Evolutionary conservation across 768 basidiomycete genomes (phyloP).

Genomic region (Psilocybe sp.): DNA sequence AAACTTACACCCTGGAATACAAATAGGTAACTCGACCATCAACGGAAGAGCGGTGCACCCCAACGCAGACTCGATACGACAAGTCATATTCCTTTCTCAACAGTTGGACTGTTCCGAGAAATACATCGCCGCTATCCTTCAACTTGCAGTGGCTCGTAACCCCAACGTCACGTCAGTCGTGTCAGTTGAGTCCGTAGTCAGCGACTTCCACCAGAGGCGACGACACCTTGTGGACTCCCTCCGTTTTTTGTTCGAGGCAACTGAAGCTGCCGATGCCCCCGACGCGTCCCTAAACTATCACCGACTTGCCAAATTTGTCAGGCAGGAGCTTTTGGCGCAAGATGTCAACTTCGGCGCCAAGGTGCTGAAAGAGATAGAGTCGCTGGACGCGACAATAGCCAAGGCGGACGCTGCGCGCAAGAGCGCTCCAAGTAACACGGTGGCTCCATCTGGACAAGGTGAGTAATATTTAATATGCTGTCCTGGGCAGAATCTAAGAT

Average conservation of each 20-base stretch:
- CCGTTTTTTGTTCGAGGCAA: conserved; percentile 63
- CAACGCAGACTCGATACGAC: conserved; percentile 77
- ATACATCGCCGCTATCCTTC: conserved; percentile 68
- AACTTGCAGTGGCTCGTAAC: conserved; percentile 58
- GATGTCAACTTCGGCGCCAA: conserved; percentile 47
- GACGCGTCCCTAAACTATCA: conserved; percentile 46
- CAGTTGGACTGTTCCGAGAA: conserved; percentile 83
- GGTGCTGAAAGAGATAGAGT: conserved; percentile 65
- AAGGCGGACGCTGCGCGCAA: conserved; percentile 58
- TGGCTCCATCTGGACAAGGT: conserved; percentile 57
- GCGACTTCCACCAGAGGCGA: conserved; percentile 67
- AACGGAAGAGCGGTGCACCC: conserved; percentile 68
- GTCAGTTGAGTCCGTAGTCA: conserved; percentile 63
- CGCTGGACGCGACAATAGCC: conserved; percentile 47
- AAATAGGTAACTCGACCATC: conserved; percentile 61
- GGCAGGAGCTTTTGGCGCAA: conserved; percentile 48
- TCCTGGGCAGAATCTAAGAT: neutral
- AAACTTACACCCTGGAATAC: conserved; percentile 1
- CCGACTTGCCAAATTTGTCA: conserved; percentile 54
- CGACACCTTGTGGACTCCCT: conserved; percentile 71
- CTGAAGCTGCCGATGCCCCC: conserved; percentile 43
- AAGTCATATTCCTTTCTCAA: conserved; percentile 75
- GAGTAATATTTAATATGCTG: conserved; percentile 11
- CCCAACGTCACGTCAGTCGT: conserved; percentile 59
- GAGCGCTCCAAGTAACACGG: conserved; percentile 61